Conservation (phyloP, 2,329 filamentous ascomycete species). For the Helminthosporium solani region DNA sequence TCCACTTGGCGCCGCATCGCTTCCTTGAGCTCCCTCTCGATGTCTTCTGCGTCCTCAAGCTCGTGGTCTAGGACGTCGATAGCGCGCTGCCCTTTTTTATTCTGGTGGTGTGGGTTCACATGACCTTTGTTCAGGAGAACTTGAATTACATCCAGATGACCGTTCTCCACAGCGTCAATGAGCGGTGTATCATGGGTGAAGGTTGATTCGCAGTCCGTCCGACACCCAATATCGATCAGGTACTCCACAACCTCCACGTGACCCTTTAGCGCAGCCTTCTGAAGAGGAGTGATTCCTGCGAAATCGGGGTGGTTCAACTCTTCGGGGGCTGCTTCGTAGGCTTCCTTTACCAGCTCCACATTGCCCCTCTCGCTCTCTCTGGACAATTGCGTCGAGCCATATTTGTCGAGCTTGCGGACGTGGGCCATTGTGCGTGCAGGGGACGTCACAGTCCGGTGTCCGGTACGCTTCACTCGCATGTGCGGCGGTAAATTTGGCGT, state of each 20-base stretch:
- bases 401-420: conserved; percentile 88
- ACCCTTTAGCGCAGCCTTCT: conserved; percentile 87
- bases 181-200: conserved; percentile 79
- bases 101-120: conserved; percentile 87
- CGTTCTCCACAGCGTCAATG: conserved; percentile 94
- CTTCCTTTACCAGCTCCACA: conserved; percentile 72
- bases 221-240: conserved; percentile 79
- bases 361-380: conserved; percentile 85
- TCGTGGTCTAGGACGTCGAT: conserved; percentile 78
- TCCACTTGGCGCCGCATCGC: conserved; percentile 52
- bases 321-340: conserved; percentile 75
- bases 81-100: conserved; percentile 89
- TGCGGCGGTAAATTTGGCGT: conserved; percentile 38
- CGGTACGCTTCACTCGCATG: conserved; percentile 61
- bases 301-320: conserved; percentile 90
- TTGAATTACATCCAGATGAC: conserved; percentile 83
- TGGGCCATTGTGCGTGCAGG: conserved; percentile 63
- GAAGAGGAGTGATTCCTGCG: conserved; percentile 92
- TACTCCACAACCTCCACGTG: conserved; percentile 84
- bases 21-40: conserved; percentile 69
- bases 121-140: conserved; percentile 75
- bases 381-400: conserved; percentile 87
- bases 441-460: conserved; percentile 57
- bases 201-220: conserved; percentile 73
- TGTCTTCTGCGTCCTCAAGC: conserved; percentile 75